A percentile compares a stretch with the other conserved stretches of the same genome.
These are phyloP conservation scores for Penicillium expansum DNA, from an alignment of 2,329 filamentous ascomycete genomes.

Conservation along the genomic window DNA sequence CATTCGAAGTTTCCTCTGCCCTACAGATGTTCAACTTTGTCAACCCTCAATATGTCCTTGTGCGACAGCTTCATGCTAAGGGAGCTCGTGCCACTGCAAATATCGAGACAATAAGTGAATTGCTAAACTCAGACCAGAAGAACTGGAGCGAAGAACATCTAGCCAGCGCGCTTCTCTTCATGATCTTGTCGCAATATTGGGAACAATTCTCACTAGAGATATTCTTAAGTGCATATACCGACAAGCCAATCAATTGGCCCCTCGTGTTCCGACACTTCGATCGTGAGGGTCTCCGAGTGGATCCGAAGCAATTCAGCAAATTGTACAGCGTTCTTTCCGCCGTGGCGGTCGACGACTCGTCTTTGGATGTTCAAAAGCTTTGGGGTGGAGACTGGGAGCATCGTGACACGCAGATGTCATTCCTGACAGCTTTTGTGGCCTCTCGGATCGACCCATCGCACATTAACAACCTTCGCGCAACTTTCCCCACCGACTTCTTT, in stretches of 20 bases:
- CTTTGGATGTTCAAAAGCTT: conserved; percentile 79
- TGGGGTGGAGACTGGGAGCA: conserved; percentile 91
- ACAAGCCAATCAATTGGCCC: conserved; percentile 60
- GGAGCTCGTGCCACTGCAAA: conserved; percentile 74
- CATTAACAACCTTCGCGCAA: conserved; percentile 75
- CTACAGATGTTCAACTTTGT: conserved; percentile 47
- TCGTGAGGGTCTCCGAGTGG: conserved; percentile 70
- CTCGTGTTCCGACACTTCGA: conserved; percentile 78
- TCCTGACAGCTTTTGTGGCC: conserved; percentile 81
- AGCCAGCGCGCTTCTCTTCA: conserved; percentile 72
- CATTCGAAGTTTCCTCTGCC: conserved; percentile 43
- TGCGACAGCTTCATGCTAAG: conserved; percentile 66
- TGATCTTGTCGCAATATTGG: conserved; percentile 61
- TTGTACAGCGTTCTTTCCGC: conserved; percentile 77
- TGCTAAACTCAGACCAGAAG: conserved; percentile 56
- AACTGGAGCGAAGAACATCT: conserved; percentile 79
- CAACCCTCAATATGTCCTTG: conserved; percentile 47
- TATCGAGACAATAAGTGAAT: conserved; percentile 65
- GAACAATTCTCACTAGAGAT: conserved; percentile 66
- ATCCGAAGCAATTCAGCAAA: conserved; percentile 74
- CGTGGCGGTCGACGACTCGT: conserved; percentile 60
- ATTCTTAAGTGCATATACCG: conserved; percentile 58
- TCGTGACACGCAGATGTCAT: conserved; percentile 86
- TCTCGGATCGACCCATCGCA: conserved; percentile 76
- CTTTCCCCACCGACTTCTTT: conserved; percentile 68